phyloP scores from a whole-genome alignment of 306 rosid genomes.

The Sphenostylis stenocarpa region DNA sequence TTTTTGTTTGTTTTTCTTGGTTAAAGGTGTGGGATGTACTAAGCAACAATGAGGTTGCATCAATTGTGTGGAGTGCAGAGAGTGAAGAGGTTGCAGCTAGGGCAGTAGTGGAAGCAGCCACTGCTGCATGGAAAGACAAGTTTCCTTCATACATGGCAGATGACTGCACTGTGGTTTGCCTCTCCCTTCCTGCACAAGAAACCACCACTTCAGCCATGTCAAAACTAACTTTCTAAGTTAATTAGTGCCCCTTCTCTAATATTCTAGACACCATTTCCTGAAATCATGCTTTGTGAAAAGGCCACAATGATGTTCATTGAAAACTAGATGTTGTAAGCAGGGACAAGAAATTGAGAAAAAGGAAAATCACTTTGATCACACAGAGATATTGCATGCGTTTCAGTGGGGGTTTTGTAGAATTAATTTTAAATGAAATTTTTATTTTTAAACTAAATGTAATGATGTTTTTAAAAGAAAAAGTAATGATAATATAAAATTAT shows the following conservation, averaged over 20 bases:
- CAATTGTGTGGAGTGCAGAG: constrained; percentile 56
- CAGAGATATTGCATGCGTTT: too few species aligned
- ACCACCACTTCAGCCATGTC: background rate
- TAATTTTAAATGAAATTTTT: too few species aligned
- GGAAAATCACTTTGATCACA: too few species aligned
- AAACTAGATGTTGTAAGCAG: background rate
- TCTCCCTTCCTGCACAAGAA: constrained; percentile 48
- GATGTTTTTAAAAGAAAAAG: background rate
- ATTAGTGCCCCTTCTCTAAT: background rate
- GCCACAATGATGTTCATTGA: background rate
- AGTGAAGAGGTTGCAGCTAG: constrained; percentile 59
- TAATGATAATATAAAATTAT: background rate
- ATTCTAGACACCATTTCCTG: too few species aligned
- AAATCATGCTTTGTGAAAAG: background rate
- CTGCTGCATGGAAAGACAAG: constrained; percentile 52
- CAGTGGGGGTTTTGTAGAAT: too few species aligned
- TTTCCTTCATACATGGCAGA: constrained; percentile 53
- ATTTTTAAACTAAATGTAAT: too few species aligned
- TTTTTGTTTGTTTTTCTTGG: too few species aligned
- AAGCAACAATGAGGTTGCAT: constrained; percentile 55
- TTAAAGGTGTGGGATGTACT: constrained; percentile 77
- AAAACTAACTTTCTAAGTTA: background rate
- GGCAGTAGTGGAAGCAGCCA: constrained; percentile 64
- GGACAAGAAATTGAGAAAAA: too few species aligned
- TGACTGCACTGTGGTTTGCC: constrained; percentile 65